Conservation (phyloP, 352 stramenopile genomes). For the Phytopythium chamaehyphon region DNA sequence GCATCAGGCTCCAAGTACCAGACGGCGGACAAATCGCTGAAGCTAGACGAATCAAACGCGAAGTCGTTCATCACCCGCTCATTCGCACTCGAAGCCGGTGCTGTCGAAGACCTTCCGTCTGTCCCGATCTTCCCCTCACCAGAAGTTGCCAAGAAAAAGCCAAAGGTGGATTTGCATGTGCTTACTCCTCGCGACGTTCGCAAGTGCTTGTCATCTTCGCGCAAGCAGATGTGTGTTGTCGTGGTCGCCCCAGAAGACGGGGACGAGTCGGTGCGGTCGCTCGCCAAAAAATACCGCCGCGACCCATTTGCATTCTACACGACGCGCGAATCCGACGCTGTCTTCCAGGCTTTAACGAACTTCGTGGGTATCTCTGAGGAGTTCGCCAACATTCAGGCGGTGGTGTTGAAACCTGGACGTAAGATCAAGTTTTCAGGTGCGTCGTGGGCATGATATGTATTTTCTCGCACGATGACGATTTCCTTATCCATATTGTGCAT, state of each 20-base stretch:
- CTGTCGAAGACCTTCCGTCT: slow-evolving; percentile 18
- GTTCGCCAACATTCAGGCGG: slow-evolving; percentile 12
- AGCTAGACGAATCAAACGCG: slow-evolving; percentile 41
- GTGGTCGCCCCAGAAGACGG: slow-evolving; percentile 19
- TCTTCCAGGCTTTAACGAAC: slow-evolving; percentile 34
- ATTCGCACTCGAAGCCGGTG: slow-evolving; percentile 22
- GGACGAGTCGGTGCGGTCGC: slow-evolving; percentile 36
- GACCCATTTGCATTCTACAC: slow-evolving; percentile 63
- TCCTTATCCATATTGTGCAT: slow-evolving; percentile 9
- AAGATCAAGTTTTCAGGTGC: slow-evolving; percentile 61
- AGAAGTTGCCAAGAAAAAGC: slow-evolving; percentile 71
- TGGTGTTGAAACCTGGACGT: slow-evolving; percentile 61
- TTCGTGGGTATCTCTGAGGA: slow-evolving; percentile 23
- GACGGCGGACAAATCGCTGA: slow-evolving; percentile 16
- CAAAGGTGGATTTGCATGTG: slow-evolving; percentile 36
- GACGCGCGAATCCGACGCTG: slow-evolving; percentile 24
- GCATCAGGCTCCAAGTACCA: slow-evolving; percentile 41
- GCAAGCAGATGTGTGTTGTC: slow-evolving; percentile 74
- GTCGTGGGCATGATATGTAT: slow-evolving; percentile 1
- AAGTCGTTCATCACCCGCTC: slow-evolving; percentile 58
- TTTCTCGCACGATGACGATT: not conserved
- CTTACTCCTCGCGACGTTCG: slow-evolving; percentile 30
- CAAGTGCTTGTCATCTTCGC: slow-evolving; percentile 36
- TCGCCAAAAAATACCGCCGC: slow-evolving; percentile 78
- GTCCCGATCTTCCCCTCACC: slow-evolving; percentile 64